Evolutionary conservation across 2,329 filamentous ascomycete species (phyloP).

Genomic region (Tolypocladium tundrense): DNA sequence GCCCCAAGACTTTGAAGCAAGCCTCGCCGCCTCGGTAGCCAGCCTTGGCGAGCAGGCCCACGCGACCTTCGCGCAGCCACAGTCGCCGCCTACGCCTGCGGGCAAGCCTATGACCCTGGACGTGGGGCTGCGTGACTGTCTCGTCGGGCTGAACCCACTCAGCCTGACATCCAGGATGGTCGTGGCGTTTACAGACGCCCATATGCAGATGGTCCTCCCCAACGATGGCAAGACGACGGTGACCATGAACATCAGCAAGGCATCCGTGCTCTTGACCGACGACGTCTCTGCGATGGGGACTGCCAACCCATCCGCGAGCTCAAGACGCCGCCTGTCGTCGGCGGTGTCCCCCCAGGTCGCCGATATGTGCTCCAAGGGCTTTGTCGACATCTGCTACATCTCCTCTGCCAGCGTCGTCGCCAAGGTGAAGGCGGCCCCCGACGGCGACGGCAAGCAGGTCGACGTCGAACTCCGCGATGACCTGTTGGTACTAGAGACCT

Average conservation of each 20-base stretch:
- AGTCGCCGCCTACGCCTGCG: slow-evolving; percentile 12
- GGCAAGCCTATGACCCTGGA: slow-evolving; percentile 57
- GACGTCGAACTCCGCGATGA: slow-evolving; percentile 79
- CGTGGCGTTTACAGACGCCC: slow-evolving; percentile 69
- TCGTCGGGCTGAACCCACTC: slow-evolving; percentile 76
- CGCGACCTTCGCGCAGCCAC: slow-evolving; percentile 21
- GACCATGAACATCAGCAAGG: slow-evolving; percentile 62
- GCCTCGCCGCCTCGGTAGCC: slow-evolving; percentile 69
- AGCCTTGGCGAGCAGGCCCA: slow-evolving; percentile 60
- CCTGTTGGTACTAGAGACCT: slow-evolving; percentile 83
- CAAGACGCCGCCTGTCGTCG: slow-evolving; percentile 17
- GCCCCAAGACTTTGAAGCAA: slow-evolving; percentile 62
- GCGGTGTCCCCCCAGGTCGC: slow-evolving; percentile 40
- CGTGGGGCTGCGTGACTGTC: slow-evolving; percentile 69
- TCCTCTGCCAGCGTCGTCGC: slow-evolving; percentile 67
- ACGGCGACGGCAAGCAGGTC: slow-evolving; percentile 51
- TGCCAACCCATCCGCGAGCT: slow-evolving; percentile 5
- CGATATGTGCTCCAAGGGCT: slow-evolving; percentile 57
- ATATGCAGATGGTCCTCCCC: slow-evolving; percentile 57
- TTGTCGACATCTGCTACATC: slow-evolving; percentile 77
- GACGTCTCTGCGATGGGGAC: slow-evolving; percentile 38
- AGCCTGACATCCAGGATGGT: slow-evolving; percentile 65
- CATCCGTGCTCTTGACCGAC: slow-evolving; percentile 75
- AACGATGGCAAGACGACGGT: slow-evolving; percentile 54
- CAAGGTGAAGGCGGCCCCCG: slow-evolving; percentile 41